phyloP scores from a whole-genome alignment of 345 rosid genomes.

The Ceriops tagal region DNA sequence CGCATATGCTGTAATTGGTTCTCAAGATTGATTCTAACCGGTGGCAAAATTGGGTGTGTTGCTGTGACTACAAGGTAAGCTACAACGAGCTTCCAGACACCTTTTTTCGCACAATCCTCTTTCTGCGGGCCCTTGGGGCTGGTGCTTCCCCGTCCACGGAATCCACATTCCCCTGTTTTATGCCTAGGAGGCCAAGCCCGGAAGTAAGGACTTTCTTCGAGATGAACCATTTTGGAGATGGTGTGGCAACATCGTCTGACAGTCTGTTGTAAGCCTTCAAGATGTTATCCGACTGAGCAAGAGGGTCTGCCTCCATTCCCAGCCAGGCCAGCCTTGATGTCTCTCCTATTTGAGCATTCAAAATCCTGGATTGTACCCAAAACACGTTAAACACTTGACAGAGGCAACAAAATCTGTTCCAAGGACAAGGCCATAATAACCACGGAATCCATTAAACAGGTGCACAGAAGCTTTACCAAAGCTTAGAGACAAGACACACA shows the following conservation, averaged over 20 bases:
- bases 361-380: constrained; percentile 44
- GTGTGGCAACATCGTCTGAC: constrained; percentile 33
- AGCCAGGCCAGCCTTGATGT: constrained; percentile 78
- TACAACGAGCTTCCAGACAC: constrained; percentile 43
- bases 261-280: constrained; percentile 68
- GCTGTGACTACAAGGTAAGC: constrained; percentile 4
- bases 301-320: constrained; percentile 83
- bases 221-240: constrained; percentile 75
- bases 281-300: constrained; percentile 62
- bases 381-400: not conserved
- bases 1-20: no score
- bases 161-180: constrained; percentile 48
- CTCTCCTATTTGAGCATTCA: constrained; percentile 70
- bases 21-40: not conserved
- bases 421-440: no score
- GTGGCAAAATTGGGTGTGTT: constrained; percentile 29
- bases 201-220: constrained; percentile 75
- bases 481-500: no score
- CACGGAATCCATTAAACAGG: no score
- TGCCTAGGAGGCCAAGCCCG: constrained; percentile 76
- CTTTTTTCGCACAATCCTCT: constrained; percentile 82
- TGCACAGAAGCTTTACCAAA: no score
- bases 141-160: constrained; percentile 37
- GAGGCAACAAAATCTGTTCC: no score
- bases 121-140: constrained; percentile 65